Evolutionary conservation across 2,329 filamentous ascomycete genomes (phyloP), one percentile per base, ranked within the genome.

Genomic region (Aurifilum marmelostoma): DNA sequence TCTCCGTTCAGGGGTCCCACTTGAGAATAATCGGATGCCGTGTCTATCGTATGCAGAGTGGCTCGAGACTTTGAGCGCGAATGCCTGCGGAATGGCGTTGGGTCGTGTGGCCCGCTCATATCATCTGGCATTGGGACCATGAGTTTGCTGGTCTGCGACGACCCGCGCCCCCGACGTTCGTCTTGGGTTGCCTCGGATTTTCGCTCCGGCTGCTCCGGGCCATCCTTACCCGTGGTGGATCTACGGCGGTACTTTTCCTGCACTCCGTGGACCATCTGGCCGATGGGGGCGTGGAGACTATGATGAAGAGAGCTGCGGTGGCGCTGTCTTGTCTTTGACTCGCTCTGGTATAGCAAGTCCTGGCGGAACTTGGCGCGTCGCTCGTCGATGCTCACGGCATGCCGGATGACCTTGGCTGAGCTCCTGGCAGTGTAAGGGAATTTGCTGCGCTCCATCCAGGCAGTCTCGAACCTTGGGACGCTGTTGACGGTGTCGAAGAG

Each of bases 401-500:
- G 90, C 0, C 90, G 85, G 65, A 92, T 89, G 0, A 91, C 85
- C 73, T 83, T 84, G 2, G 87, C 87, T 11, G 82, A 87, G 29
- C 83, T 87, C 1, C 85, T 79, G 1, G 86, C 86, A 0, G 87
- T 89, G 75, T 91, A 92, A 0, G 91, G 91, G 56, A 93, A 93
- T 76, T 91, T 93, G 75, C 86, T 92, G 50, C 92, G 87, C 75
- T 92, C 87, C 90, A 95, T 94, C 87, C 89, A 92, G 0, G 86
- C 85, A 2, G 84, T 87, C 78, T 96, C 92, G 69, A 96, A 96
- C 3, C 87, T 84, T 1, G 92, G 91, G 0, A 94, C 91, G 18
- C 89, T 92, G 74, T 94, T 94, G 71, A 95, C 92, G 0, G 91
- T 94, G 73, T 95, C 92, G 72, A 95, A 96, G 0, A 96, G 83